These are phyloP conservation scores for Aspergillus niger DNA, from an alignment of 2,329 filamentous ascomycete genomes.

Conservation along the genomic window DNA sequence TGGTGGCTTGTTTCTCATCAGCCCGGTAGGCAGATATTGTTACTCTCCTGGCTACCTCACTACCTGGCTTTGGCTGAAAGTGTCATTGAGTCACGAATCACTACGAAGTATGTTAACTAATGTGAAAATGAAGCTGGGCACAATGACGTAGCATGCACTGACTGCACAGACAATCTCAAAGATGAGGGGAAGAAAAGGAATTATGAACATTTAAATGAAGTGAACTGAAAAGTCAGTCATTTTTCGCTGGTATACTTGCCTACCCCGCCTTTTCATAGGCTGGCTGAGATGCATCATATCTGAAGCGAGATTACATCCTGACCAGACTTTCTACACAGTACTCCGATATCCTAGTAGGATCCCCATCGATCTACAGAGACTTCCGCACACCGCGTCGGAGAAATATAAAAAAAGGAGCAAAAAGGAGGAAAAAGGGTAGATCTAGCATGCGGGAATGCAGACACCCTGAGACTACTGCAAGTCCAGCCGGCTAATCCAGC, in stretches of 20 bases:
- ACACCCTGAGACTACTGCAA: slow-evolving; percentile 18
- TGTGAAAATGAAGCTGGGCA: not conserved
- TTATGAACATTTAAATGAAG: not conserved
- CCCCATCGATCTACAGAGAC: not conserved
- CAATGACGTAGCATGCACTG: not conserved
- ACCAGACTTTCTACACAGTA: not conserved
- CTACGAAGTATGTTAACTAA: not conserved
- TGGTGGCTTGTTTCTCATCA: not conserved
- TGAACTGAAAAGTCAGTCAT: not conserved
- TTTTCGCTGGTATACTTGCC: no score
- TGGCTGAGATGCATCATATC: not conserved
- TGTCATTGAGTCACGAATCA: not conserved
- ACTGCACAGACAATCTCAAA: not conserved
- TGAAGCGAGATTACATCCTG: not conserved
- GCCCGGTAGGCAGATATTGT: not conserved
- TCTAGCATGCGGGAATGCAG: slow-evolving; percentile 16
- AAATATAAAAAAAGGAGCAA: not conserved
- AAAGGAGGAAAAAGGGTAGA: slow-evolving; percentile 1
- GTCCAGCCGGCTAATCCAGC: slow-evolving; percentile 11
- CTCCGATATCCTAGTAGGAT: not conserved
- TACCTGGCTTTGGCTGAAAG: not conserved
- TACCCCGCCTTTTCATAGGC: not conserved
- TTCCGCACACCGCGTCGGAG: not conserved
- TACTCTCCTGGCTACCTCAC: not conserved
- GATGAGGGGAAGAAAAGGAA: not conserved